A percentile compares a stretch with the other conserved stretches of the same genome.
Evolutionary conservation across 345 rosid species (phyloP).

Genomic region (Salix udensis): DNA sequence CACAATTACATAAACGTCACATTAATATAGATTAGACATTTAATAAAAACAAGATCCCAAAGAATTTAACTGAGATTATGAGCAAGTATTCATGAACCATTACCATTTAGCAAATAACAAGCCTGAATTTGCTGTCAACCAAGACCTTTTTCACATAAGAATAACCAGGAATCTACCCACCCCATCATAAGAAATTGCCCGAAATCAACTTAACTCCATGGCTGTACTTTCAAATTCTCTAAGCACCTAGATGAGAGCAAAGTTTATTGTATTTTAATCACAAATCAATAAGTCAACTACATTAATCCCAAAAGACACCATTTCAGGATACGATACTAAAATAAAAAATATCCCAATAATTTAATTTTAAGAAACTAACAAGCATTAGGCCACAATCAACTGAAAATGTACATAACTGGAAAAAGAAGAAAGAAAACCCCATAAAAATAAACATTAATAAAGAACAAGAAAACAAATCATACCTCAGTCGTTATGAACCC

Average conservation of each 20-base stretch:
- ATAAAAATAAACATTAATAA: neutral
- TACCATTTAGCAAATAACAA: neutral
- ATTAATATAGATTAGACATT: neutral
- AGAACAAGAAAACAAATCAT: neutral
- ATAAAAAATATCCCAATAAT: neutral
- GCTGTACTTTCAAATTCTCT: neutral
- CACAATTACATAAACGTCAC: neutral
- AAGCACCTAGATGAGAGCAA: neutral
- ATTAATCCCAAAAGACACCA: neutral
- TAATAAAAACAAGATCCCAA: neutral
- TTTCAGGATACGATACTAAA: neutral
- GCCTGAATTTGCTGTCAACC: neutral
- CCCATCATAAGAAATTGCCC: neutral
- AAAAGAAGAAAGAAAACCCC: slow-evolving; percentile 6
- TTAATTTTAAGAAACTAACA: neutral
- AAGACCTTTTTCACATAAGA: neutral
- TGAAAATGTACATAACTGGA: neutral
- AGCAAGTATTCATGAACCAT: neutral
- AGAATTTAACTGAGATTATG: neutral
- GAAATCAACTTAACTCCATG: neutral
- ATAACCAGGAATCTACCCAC: neutral
- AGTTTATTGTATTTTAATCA: neutral
- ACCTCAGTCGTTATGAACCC: slow-evolving; percentile 56
- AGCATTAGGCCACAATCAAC: neutral
- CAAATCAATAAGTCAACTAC: neutral